Evolutionary conservation across 202 grass and related monocot species (phyloP).

Genomic region (Dendrocalamus latiflorus): DNA sequence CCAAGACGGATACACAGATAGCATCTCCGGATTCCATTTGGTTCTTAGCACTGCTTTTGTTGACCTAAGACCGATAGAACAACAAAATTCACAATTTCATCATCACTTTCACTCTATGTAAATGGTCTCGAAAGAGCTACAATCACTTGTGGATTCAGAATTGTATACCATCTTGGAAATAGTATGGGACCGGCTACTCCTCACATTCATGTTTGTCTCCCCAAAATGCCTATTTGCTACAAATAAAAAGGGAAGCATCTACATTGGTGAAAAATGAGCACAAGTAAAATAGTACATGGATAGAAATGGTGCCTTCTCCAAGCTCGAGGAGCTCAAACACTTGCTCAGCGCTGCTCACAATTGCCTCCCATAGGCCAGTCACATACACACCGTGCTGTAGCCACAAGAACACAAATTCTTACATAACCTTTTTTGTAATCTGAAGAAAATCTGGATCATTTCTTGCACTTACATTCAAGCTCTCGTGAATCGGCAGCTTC

Average conservation of each 20-base stretch:
- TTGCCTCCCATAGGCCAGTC: slow-evolving; percentile 67
- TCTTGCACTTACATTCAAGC: slow-evolving; percentile 55
- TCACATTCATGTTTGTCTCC: slow-evolving; percentile 85
- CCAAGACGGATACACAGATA: slow-evolving; percentile 81
- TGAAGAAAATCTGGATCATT: not conserved
- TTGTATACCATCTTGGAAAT: slow-evolving; percentile 88
- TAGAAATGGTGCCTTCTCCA: slow-evolving; percentile 59
- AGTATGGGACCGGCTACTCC: slow-evolving; percentile 82
- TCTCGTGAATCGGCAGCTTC: slow-evolving; percentile 77
- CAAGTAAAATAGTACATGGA: not conserved
- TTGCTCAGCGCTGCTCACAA: slow-evolving; percentile 76
- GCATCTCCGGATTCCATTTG: slow-evolving; percentile 50
- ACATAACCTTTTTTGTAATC: not conserved
- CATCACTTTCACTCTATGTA: not conserved
- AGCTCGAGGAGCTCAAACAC: slow-evolving; percentile 74
- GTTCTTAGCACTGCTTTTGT: slow-evolving; percentile 73
- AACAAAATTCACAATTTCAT: not conserved
- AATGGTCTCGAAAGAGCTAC: not conserved
- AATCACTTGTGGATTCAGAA: not conserved
- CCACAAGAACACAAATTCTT: slow-evolving; percentile 3
- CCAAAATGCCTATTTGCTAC: slow-evolving; percentile 94
- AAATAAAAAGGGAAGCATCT: not conserved
- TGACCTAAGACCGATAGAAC: slow-evolving; percentile 44
- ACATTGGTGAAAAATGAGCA: not conserved
- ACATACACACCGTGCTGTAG: slow-evolving; percentile 72